Evolutionary conservation across 306 rosid species (phyloP), one percentile per base, ranked within the genome.

Genomic region (Psophocarpus tetragonolobus): DNA sequence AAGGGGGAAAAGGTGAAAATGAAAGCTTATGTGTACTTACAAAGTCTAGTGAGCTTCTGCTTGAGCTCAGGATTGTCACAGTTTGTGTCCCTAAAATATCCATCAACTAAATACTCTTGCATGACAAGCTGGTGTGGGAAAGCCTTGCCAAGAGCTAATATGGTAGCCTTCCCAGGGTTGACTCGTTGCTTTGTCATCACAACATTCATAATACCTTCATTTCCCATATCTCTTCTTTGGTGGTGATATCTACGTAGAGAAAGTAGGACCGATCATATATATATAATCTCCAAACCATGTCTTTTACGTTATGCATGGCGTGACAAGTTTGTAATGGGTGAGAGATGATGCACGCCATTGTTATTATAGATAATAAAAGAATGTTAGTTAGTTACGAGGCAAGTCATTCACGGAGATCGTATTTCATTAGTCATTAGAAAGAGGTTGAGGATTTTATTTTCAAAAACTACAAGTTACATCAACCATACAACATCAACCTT

Each of bases 121-220:
- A 91, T 88, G 45, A 92, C 92, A 68, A 92, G 95, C 78, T 94
- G 98, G 75, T 90, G 97, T 71, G 98, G 98, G 76, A 94, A 92
- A 51, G 97, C 98, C 75, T 92, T 95, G 39, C 98, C 97, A 72
- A 95, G 93, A 81, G 97, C 93, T 74, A 95, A 63, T 70, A 95
- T 88, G 4, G 90, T 86, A 24, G 98, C 97, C 69, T 82, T 92
- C 2, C 94, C 89, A 0, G 90, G 85, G 62, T 32, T 87, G 51
- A 87, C 81, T 14, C 15, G 15, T 60, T 82, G 80, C 85, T 71
- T 87, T 75, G 82, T 56, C 33, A 69, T 56, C 33, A 69, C 84
- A 62, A 61, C 87, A 20, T 21, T 77, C 41, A 47, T 69, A 45
- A 23, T 32, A 36, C 74, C 83, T 47, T 71, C 77, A 2, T 83